Evolutionary conservation across 805 yeast genomes (phyloP), one percentile per base, ranked within the genome.

Genomic region (Pichia gijzeniarum): DNA sequence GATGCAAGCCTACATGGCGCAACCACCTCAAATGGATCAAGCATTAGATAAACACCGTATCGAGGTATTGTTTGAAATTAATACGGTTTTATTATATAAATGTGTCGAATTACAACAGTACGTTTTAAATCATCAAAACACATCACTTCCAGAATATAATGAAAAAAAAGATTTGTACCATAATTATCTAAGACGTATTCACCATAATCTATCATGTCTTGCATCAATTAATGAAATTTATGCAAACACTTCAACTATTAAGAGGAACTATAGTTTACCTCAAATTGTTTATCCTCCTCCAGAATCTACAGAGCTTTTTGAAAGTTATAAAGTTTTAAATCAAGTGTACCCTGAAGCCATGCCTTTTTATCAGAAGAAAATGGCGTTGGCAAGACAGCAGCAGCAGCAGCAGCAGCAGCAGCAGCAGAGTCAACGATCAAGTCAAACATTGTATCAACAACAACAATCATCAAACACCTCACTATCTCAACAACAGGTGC

Each of bases 231-330:
- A 65, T 43, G 70, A 67, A 31, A 59, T 60, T 34, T 65, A 65
- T 38, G 53, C 68, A 12, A 60, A 57, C 32, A 50, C 43, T 13
- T 55, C 58, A 6, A 49, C 36, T 9, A 53, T 55, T 6, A 59
- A 57, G 40, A 61, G 60, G 39, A 60, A 56, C 45, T 58, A 60
- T 38, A 50, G 58, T 3, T 50, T 58, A 17, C 83, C 83, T 2
- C 68, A 72, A 27, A 73, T 77, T 35, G 67, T 76, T 48, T 63
- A 74, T 1, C 72, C 83, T 5, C 82, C 82, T 7, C 70, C 70
- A 3, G 80, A 75, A 38, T 66, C 76, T 63, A 79, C 80, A 0
- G 82, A 76, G 51, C 62, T 77, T 36, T 62, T 63, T 41, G 72
- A 68, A 33, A 65, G 72, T 35, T 77, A 77, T 56, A 64, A 65